Evolutionary conservation across 2,329 filamentous ascomycete species (phyloP), one percentile per base, ranked within the genome.

Genomic region (Talaromyces sp.): DNA sequence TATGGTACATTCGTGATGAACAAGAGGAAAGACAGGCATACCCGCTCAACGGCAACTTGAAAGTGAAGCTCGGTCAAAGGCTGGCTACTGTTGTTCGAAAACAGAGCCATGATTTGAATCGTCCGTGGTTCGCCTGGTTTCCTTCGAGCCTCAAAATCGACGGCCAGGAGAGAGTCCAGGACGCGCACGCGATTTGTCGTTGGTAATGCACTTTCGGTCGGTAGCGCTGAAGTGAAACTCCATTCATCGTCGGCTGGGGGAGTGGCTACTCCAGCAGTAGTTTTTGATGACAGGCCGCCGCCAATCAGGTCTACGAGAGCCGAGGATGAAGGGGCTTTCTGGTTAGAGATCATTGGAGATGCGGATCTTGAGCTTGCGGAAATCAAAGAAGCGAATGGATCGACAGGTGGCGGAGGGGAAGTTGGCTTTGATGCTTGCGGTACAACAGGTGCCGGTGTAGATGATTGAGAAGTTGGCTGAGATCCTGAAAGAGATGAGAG

Each of bases 1-100:
- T 25, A 56, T 37, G n/a, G 3, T 56, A 22, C 6, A 15, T 11
- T 22, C 9, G 6, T 33, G n/a, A 25, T 25, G 5, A 9, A 2
- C 9, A 6, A 2, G 41, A 58, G 31, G 49, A 39, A 54, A 37
- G 59, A 45, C 45, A 17, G 35, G 68, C 78, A 69, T 81, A 96
- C 93, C 86, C 94, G 98, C 66, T 94, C 95, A 35, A 97, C 94
- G 3, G 95, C 95, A 45, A 96, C 84, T 77, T 97, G 92, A 73
- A 97, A 96, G 66, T 94, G 93, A 35, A 99, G 81, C 68, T 96
- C 90, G 3, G 86, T 85, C 25, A 99, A 85, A 0, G 87, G 85
- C 71, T 90, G 85, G 1, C 85, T 79, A 0, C 89, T 90, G 67
- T 86, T 90, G 75, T 96, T 99, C 19, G 92, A 93, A 75, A 97